These are phyloP conservation scores for Acarospora socialis DNA, from an alignment of 2,329 filamentous ascomycete species.

Conservation along the genomic window DNA sequence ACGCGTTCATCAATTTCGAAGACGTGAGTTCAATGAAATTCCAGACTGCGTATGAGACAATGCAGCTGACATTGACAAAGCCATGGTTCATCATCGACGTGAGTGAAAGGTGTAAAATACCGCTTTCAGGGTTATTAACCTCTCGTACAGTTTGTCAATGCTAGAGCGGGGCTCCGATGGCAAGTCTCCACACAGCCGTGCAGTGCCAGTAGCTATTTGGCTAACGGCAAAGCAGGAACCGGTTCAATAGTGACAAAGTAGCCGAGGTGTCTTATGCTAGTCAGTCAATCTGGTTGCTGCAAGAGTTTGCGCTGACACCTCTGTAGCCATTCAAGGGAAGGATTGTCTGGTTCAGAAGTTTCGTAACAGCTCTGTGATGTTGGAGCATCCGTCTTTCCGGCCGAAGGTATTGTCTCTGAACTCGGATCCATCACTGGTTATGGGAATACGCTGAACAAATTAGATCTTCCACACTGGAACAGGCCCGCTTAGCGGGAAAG, in stretches of 20 bases:
- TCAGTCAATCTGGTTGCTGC: constrained; percentile 30
- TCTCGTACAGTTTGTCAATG: constrained; percentile 50
- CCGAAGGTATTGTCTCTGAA: constrained; percentile 50
- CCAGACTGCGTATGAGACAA: constrained; percentile 7
- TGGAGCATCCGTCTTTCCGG: constrained; percentile 65
- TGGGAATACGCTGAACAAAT: constrained; percentile 1
- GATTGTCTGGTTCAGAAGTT: constrained; percentile 91
- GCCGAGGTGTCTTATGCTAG: constrained; percentile 93
- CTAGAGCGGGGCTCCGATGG: constrained; percentile 58
- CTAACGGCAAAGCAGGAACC: constrained; percentile 42
- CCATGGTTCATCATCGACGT: constrained; percentile 61
- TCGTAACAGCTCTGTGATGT: constrained; percentile 90
- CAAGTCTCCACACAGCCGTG: too few species aligned
- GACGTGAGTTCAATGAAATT: constrained; percentile 52
- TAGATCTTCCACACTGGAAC: constrained; percentile 41
- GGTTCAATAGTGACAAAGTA: constrained; percentile 69
- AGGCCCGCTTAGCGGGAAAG: constrained; percentile 46
- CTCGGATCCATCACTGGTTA: constrained; percentile 1
- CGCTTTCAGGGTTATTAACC: constrained; percentile 16
- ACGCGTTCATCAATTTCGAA: constrained; percentile 92
- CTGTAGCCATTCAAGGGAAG: constrained; percentile 70
- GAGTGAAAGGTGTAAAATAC: constrained; percentile 19
- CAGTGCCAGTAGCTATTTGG: background rate
- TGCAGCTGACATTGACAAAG: constrained; percentile 32
- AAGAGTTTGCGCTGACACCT: constrained; percentile 16